Conservation (phyloP, 1,139 yeast genomes). For the Protomyces inundatus region DNA sequence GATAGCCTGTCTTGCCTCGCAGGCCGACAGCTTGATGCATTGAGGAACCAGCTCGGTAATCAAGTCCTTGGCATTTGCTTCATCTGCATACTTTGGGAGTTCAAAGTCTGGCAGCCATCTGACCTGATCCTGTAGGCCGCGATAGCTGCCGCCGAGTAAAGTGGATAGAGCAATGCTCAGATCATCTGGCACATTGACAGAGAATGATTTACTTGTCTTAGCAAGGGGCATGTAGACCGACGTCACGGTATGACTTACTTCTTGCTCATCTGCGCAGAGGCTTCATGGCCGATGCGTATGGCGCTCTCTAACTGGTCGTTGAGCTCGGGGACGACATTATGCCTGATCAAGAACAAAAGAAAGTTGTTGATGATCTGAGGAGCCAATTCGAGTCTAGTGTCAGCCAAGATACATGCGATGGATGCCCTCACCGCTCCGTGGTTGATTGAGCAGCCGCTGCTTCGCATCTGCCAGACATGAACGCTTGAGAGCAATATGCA, state of each 20-base stretch:
- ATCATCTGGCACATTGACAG: slow-evolving; percentile 3
- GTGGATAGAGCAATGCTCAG: slow-evolving; percentile 1
- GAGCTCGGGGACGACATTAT: slow-evolving; percentile 12
- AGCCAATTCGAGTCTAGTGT: slow-evolving; percentile 3
- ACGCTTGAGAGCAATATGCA: slow-evolving; percentile 8
- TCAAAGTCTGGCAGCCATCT: not conserved
- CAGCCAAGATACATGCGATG: not conserved
- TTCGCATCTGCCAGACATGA: slow-evolving; percentile 3
- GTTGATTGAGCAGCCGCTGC: slow-evolving; percentile 12
- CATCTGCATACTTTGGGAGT: not conserved
- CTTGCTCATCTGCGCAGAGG: not conserved
- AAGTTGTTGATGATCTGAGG: slow-evolving; percentile 20
- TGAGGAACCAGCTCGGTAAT: not conserved
- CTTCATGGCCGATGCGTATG: not conserved
- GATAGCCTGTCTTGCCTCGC: not conserved
- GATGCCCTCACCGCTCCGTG: not conserved
- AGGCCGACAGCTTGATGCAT: too few relatives aligned
- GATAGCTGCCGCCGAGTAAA: slow-evolving; percentile 1
- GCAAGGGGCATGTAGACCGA: not conserved
- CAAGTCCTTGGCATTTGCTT: not conserved
- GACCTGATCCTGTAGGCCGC: not conserved
- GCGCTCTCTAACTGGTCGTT: not conserved
- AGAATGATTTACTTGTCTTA: not conserved
- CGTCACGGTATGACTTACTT: not conserved
- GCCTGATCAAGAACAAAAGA: slow-evolving; percentile 3